Percentiles rank a stretch among this genome's conserved stretches.
phyloP scores from a whole-genome alignment of 1,139 yeast species.

The Lodderomyces parapsilosis region DNA sequence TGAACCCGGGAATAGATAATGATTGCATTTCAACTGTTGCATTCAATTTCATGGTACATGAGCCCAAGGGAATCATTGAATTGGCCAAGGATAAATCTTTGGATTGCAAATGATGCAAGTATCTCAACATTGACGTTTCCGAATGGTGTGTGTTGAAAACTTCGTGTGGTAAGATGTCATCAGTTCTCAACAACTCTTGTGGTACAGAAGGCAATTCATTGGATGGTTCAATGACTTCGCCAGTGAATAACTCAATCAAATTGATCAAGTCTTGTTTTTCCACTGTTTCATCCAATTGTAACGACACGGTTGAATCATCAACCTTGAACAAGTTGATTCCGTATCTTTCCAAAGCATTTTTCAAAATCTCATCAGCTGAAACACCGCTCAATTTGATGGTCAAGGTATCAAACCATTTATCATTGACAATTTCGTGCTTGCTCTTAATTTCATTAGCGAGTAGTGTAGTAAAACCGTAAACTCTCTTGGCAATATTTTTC shows the following conservation, averaged over 20 bases:
- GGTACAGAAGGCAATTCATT: conserved; percentile 54
- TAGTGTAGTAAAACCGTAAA: conserved; percentile 71
- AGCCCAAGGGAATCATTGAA: conserved; percentile 96
- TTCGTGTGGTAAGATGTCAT: conserved; percentile 62
- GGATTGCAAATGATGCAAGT: conserved; percentile 78
- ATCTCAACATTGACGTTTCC: conserved; percentile 92
- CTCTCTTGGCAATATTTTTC: conserved; percentile 72
- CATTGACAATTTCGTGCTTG: conserved; percentile 53
- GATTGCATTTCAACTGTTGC: conserved; percentile 95
- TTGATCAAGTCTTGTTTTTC: conserved; percentile 58
- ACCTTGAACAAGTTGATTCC: conserved; percentile 78
- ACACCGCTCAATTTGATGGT: conserved; percentile 57
- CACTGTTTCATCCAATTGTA: conserved; percentile 87
- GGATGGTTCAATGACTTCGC: conserved; percentile 22
- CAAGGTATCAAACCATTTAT: conserved; percentile 84
- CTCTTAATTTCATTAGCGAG: conserved; percentile 58
- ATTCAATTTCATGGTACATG: conserved; percentile 96
- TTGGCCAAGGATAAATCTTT: conserved; percentile 92
- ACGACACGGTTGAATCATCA: conserved; percentile 58
- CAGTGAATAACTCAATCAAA: conserved; percentile 60
- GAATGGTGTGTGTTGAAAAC: conserved; percentile 89
- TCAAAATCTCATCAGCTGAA: conserved; percentile 55
- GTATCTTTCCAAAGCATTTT: conserved; percentile 56
- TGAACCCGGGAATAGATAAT: conserved; percentile 91
- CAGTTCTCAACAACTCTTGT: conserved; percentile 55